Conservation (phyloP, 1,284 basidiomycete genomes). For the Filobasidium uniguttulatum region DNA sequence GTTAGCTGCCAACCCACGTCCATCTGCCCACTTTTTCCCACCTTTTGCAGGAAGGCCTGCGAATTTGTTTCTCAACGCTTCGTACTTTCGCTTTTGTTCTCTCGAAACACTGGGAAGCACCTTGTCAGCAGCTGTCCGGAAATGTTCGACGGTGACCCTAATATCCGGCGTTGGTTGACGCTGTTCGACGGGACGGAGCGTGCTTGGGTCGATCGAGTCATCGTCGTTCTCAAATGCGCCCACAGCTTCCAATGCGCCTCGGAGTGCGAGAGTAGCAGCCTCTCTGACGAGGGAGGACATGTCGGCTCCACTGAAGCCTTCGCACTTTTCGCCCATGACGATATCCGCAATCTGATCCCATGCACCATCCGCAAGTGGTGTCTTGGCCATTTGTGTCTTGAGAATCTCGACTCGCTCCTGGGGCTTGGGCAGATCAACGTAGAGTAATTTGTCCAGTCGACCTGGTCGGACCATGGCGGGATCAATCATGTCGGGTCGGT, state of each 20-base stretch:
- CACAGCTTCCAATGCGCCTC: slow-evolving; percentile 53
- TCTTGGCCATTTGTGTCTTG: slow-evolving; percentile 52
- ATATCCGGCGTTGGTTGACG: slow-evolving; percentile 33
- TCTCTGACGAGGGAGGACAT: slow-evolving; percentile 74
- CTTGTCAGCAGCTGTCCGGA: slow-evolving; percentile 61
- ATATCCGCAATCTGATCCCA: slow-evolving; percentile 29
- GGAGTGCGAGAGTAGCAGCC: slow-evolving; percentile 72
- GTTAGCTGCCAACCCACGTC: slow-evolving; percentile 15
- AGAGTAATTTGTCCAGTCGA: slow-evolving; percentile 86
- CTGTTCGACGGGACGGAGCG: slow-evolving; percentile 7
- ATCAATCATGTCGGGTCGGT: slow-evolving; percentile 98
- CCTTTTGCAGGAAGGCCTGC: slow-evolving; percentile 47
- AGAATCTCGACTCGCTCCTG: slow-evolving; percentile 76
- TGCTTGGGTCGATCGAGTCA: slow-evolving; percentile 19
- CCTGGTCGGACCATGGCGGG: slow-evolving; percentile 97
- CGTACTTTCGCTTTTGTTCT: slow-evolving; percentile 69
- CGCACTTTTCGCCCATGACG: slow-evolving; percentile 45
- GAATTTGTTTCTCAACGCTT: slow-evolving; percentile 62
- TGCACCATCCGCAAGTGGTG: slow-evolving; percentile 49
- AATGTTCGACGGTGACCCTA: slow-evolving; percentile 47
- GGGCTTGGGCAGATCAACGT: slow-evolving; percentile 75
- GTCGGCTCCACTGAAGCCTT: slow-evolving; percentile 83
- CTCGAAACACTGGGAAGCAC: slow-evolving; percentile 73
- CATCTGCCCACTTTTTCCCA: slow-evolving; percentile 24
- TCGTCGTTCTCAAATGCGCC: slow-evolving; percentile 44